A percentile compares a stretch with the other conserved stretches of the same genome.
These are phyloP conservation scores for Physcomitrium patens DNA, from an alignment of 225 moss, liverwort and hornwort species.

Conservation along the genomic window DNA sequence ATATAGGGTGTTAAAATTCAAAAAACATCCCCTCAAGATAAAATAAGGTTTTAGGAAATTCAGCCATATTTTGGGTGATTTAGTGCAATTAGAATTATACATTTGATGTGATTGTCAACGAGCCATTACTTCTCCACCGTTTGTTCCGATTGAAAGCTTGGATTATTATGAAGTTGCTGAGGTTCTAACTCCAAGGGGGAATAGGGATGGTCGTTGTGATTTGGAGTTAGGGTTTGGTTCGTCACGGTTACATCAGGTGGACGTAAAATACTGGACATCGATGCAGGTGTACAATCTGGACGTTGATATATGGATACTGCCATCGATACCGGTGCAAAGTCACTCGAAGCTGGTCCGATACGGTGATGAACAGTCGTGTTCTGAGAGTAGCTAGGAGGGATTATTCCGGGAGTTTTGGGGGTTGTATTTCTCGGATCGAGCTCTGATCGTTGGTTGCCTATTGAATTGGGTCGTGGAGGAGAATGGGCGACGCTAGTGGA, in stretches of 20 bases:
- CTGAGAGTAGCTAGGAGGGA: background rate
- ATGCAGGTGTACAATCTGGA: constrained; percentile 6
- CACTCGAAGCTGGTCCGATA: background rate
- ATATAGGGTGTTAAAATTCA: too few species aligned
- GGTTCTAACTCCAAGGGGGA: too few species aligned
- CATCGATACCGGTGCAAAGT: constrained; percentile 1
- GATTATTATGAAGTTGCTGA: too few species aligned
- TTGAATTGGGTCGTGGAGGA: constrained; percentile 20
- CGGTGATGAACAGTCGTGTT: constrained; percentile 1
- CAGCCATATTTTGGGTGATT: too few species aligned
- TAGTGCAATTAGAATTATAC: too few species aligned
- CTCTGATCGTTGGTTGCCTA: constrained; percentile 9
- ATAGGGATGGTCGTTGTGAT: background rate
- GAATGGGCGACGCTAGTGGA: too few species aligned
- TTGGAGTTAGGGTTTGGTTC: constrained; percentile 1
- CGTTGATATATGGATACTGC: constrained; percentile 15
- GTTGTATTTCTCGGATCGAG: constrained; percentile 6
- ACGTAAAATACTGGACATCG: constrained; percentile 3
- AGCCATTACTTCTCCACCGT: too few species aligned
- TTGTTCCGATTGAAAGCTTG: too few species aligned
- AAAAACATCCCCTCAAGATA: too few species aligned
- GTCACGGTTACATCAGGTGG: constrained; percentile 2
- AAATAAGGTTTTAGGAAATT: too few species aligned
- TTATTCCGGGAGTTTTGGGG: background rate
- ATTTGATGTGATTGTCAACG: too few species aligned